Base-by-base conservation (phyloP, 2,329 filamentous ascomycete species). In the Nannizziopsis barbatae region DNA sequence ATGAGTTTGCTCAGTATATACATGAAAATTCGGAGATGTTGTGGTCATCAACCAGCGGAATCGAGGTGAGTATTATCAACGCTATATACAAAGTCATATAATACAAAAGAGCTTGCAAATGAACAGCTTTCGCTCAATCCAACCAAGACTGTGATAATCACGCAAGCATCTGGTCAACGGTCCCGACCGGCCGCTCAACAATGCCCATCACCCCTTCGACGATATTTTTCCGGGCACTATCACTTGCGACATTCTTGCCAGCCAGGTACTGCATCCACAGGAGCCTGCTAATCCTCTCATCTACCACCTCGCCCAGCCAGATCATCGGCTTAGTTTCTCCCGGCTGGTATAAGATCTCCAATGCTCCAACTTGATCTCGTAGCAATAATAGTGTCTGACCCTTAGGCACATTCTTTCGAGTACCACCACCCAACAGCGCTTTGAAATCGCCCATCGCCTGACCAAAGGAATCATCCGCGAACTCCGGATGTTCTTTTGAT, bases 221-320 rank as follows among this genome's bases (percentile, higher is more conserved):
- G 44, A 98, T 84, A 57, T 77, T 93, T 66, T 80, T 74, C 56
- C 90, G 76, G 12, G 88, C 86, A 2, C 76, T 73, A 64, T 95
- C 87, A 54, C 86, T 93, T 27, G 88, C 88, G 8, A 95, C 88
- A 58, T 81, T 87, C 63, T 79, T 84, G 0, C 92, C 92, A 3
- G 80, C 86, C 30, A 98, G 71, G 66, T 95, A 98, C 56, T 89
- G 84, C 62, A 95, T 68, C 90, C 90, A 96, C 17, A 96, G 70
- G 51, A 90, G 69, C 50, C 85, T 78, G 49, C 84, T 83, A 10
- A 98, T 72, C 47, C 90, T 74, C 70, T 92, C 85, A 60, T 96
- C 92, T 0, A 66, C 58, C 1, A 96, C 80, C 0, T 74, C 70
- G 1, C 92, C 92, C 56, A 96, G 63, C 62, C 64, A 75, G 63